Base-by-base conservation (phyloP, 208 protist genomes). In the Strigomonas culicis region DNA sequence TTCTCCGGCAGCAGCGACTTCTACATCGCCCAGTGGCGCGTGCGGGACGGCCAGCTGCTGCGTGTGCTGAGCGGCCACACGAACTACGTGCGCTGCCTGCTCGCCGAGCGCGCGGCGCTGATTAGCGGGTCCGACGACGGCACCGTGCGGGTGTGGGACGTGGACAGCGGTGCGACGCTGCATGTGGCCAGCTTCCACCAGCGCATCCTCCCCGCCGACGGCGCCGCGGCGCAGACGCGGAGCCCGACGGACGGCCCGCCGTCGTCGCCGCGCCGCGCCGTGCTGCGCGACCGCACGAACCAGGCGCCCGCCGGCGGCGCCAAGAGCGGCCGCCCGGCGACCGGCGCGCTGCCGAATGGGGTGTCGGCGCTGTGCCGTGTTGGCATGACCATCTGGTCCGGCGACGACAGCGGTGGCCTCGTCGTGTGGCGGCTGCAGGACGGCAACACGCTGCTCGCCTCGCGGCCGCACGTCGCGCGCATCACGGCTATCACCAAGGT, bases 11-110 rank as follows among this genome's bases (percentile, higher is more conserved):
- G 75, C 30, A 86, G 68, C 52, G 90, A 96, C 64, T 94, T 93
- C 68, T 76, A 80, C 46, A 93, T 93, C 63, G 82, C 80, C 0
- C 82, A 94, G 68, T 96, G 90, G 90, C 60, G 77, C 15, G 72
- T 79, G 25, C 47, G 44, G 21, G 76, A 84, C 53, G 82, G 80
- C 19, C 80, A 69, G 34, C 61, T 92, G 43, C 68, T 93, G 64
- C 84, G 90, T 3, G 72, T 90, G 39, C 25, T 93, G 43, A 82
- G 70, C 11, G 87, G 87, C 0, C 90, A 96, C 72, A 64, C 59
- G 24, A 93, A 90, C 70, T 92, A 92, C 60, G 84, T 96, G 0
- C 90, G 90, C 41, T 94, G 85, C 63, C 78, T 96, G 32, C 89
- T 90, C 70, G 82, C 80, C 4, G 86, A 93, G 74, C 82, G 87